Base-by-base conservation (phyloP, 2,329 filamentous ascomycete species). In the Neurospora sp. region DNA sequence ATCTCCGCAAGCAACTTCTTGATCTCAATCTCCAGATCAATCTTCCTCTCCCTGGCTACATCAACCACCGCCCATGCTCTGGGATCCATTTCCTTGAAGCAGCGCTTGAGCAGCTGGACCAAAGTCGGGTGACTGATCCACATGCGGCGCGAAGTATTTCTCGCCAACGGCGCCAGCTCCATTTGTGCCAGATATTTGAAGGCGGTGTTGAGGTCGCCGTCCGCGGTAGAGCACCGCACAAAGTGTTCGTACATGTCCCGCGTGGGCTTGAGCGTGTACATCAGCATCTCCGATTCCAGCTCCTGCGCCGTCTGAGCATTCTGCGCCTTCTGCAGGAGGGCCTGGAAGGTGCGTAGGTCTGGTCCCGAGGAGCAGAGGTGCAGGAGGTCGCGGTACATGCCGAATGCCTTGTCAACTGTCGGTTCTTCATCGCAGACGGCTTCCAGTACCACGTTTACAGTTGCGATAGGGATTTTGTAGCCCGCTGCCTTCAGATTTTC, bases 391-490 rank as follows among this genome's bases (percentile, higher is more conserved):
- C 77, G 77, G 73, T 82, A 83, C 17, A 82, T 58, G 69, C 80
- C 79, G 23, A 82, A 72, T 5, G 79, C 79, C 7, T 66, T 39
- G 28, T 70, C 71, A 1, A 62, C 52, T 33, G 52, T 10, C 28
- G 23, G 23, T 23, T 43, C 70, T 7, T 66, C 66, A 40, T 68
- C 43, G n/a, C 76, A 72, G 46, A 77, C 68, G 4, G 79, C 78
- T 70, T 83, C 82, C 9, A 83, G 73, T 13, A 83, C 76, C 19
- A 82, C 80, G 71, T 82, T 82, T 73, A 82, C 79, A 3, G 81
- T 79, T 7, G 79, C 78, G 19, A 78, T 72, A 10, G 82, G 81
- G 19, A 83, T 73, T 6, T 74, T 71, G 70, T 80, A 76, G 28
- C 23, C 52, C 17, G 76, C 74, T 58, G 72, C 70, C 67, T 70